Percentiles rank a stretch among this genome's conserved stretches.
phyloP scores from a whole-genome alignment of 2,329 filamentous ascomycete species.

The Grosmannia penicillata region DNA sequence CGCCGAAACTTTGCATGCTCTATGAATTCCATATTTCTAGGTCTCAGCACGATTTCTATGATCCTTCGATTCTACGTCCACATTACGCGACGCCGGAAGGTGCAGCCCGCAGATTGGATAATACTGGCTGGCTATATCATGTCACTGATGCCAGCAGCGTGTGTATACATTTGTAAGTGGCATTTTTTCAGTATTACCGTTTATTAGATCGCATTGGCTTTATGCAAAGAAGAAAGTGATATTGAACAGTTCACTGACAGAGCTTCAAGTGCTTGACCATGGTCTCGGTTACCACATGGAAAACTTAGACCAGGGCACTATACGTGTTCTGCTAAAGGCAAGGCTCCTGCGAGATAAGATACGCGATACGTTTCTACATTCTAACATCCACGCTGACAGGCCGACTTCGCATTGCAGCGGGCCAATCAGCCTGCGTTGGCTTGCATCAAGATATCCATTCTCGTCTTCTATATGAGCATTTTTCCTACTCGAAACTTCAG shows the following conservation, averaged over 20 bases:
- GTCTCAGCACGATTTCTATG: not conserved
- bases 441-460: conserved; percentile 11
- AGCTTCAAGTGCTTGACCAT: not conserved
- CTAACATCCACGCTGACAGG: not conserved
- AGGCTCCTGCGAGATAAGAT: not conserved
- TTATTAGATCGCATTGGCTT: too few relatives aligned
- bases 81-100: not conserved
- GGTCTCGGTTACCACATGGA: not conserved
- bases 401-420: conserved; percentile 9
- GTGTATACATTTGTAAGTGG: not conserved
- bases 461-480: conserved; percentile 12
- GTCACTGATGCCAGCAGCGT: not conserved
- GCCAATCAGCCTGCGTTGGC: conserved; percentile 8
- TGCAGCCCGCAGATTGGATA: not conserved
- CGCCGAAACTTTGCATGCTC: not conserved
- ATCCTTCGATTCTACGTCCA: not conserved
- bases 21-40: not conserved
- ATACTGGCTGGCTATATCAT: not conserved
- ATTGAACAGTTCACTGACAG: not conserved
- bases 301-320: not conserved
- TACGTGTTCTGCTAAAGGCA: too few relatives aligned
- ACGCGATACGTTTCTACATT: not conserved
- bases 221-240: too few relatives aligned
- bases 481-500: conserved; percentile 10
- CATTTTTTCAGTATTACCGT: not conserved